Base-by-base conservation (phyloP, 495 filamentous ascomycete species). In the Hypoxylon fragiforme region DNA sequence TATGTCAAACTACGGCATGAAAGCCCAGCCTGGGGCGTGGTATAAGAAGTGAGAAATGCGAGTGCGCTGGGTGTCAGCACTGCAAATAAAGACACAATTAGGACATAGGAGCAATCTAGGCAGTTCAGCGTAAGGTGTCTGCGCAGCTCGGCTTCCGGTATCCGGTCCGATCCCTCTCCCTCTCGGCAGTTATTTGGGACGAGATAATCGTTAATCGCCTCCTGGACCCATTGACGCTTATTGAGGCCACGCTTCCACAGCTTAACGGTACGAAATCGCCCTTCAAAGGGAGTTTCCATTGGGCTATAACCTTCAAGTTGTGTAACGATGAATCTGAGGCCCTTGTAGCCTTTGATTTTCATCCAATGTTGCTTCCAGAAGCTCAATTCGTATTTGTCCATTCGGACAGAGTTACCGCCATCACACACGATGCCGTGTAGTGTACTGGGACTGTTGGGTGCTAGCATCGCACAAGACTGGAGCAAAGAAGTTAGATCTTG, bases 1-100 rank as follows among this genome's bases (percentile, higher is more conserved):
- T 75, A 71, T 5, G 68, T 77, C 12, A 78, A 39, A 9, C 60
- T 66, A 4, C 77, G 63, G 22, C 77, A 80, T 2, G 68, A 67
- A 1, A 76, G 46, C 7, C 75, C 77, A n/a, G 63, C 44, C 14
- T 66, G 57, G 13, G 70, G 75, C 21, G 73, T 79, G 24, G 60
- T 57, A 22, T 69, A 76, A n/a, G 69, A 68, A 7, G 69, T 66
- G 9, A 70, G 50, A n/a, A 76, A 69, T 1, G 75, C 69, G 5
- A 78, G 62, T 16, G 54, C 31, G 36, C 67, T 73, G 3, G 74
- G 74, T 15, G 66, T 39, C 1, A 71, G 45, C 19, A 66, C 55
- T 2, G 72, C 48, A n/a, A 73, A 60, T 1, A 57, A 48, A 5
- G 67, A 39, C 49, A 69, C 72, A 22, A 56, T 50, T 2, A 60